Evolutionary conservation across 164 flowering plant species (phyloP).

Genomic region (Macadamia tetraphylla): DNA sequence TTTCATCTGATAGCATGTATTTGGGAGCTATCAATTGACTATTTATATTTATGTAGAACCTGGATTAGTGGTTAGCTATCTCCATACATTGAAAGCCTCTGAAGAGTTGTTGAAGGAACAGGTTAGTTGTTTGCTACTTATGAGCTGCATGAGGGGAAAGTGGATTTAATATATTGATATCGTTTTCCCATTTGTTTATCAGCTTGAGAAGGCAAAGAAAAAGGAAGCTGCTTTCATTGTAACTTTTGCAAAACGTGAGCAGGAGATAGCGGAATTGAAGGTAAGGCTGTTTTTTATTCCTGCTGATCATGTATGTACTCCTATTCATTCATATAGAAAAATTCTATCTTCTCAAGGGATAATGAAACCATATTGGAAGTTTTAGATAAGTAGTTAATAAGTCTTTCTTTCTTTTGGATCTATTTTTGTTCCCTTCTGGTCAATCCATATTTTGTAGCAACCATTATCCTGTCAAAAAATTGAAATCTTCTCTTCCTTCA

Average conservation of each 20-base stretch:
- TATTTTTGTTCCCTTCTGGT: background rate
- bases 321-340: background rate
- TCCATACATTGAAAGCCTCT: slow-evolving; percentile 53
- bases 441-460: background rate
- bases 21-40: background rate
- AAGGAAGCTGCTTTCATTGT: slow-evolving; percentile 99
- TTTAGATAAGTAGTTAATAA: too few species aligned
- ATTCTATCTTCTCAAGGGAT: background rate
- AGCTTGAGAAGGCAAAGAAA: slow-evolving; percentile 96
- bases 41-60: slow-evolving; percentile 40
- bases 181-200: slow-evolving; percentile 11
- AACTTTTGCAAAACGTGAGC: slow-evolving; percentile 93
- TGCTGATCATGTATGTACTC: background rate
- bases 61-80: slow-evolving; percentile 43
- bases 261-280: slow-evolving; percentile 94
- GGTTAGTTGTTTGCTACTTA: slow-evolving; percentile 22
- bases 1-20: too few species aligned
- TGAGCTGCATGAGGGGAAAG: background rate
- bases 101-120: slow-evolving; percentile 65
- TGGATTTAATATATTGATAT: background rate
- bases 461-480: background rate
- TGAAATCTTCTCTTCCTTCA: background rate
- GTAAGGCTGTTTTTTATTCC: slow-evolving; percentile 19
- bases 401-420: background rate
- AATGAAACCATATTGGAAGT: too few species aligned